A percentile compares a stretch with the other conserved stretches of the same genome.
These are phyloP conservation scores for Candida pseudoglaebosa DNA, from an alignment of 805 yeast species.

Conservation along the genomic window DNA sequence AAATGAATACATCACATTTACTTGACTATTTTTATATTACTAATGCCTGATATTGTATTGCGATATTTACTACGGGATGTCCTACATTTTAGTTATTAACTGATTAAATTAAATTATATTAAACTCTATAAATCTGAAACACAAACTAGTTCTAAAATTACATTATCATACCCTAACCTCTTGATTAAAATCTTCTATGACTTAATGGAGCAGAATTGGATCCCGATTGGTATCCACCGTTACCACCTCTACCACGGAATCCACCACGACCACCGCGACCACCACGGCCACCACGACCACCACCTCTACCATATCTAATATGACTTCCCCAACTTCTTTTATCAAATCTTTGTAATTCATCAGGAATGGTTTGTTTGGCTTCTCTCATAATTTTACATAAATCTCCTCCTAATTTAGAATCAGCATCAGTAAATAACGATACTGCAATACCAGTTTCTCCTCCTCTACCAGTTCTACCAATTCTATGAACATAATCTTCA, in stretches of 20 bases:
- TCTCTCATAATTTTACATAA: conserved; percentile 86
- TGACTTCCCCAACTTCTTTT: conserved; percentile 63
- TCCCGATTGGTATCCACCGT: conserved; percentile 42
- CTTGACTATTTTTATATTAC: too few relatives aligned
- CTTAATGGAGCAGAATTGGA: conserved; percentile 46
- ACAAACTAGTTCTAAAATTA: neutral
- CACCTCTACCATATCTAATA: conserved; percentile 49
- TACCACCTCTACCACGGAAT: conserved; percentile 44
- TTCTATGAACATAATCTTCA: conserved; percentile 98
- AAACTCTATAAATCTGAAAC: conserved; percentile 3
- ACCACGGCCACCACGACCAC: conserved; percentile 54
- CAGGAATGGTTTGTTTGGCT: conserved; percentile 90
- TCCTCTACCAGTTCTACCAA: conserved; percentile 99
- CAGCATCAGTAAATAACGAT: conserved; percentile 86
- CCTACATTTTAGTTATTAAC: too few relatives aligned
- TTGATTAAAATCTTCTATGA: conserved; percentile 37
- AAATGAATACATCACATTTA: too few relatives aligned
- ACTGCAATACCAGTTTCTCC: conserved; percentile 95
- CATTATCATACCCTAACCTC: neutral
- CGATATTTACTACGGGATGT: too few relatives aligned
- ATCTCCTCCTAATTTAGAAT: conserved; percentile 85
- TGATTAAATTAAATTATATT: conserved; percentile 1
- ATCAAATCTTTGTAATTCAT: conserved; percentile 66
- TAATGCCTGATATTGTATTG: too few relatives aligned
- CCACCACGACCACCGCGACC: conserved; percentile 53